A percentile compares a stretch with the other conserved stretches of the same genome.
Conservation (phyloP, 179 eudicot species). For the Dionaea muscipula region DNA sequence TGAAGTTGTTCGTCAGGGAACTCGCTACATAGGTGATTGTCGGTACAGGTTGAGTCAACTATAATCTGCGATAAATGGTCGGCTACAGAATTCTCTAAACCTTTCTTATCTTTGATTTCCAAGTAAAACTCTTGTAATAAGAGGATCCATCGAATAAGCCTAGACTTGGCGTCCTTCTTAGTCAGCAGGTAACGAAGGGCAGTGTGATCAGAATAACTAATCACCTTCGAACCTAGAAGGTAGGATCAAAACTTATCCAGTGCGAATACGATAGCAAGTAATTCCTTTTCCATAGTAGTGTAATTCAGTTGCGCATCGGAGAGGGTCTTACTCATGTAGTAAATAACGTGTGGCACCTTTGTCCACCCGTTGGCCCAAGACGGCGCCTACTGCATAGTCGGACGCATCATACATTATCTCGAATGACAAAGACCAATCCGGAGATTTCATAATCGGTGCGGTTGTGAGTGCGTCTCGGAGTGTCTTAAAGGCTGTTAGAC, state of each 20-base stretch:
- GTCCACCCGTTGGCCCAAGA: neutral
- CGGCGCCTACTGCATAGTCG: constrained; percentile 2
- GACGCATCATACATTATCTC: neutral
- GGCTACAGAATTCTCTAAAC: neutral
- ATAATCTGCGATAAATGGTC: neutral
- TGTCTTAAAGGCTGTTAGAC: neutral
- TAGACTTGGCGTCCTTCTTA: neutral
- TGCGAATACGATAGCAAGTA: neutral
- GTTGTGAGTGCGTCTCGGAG: neutral
- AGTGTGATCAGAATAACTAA: neutral
- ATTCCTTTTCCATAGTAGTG: constrained; percentile 1
- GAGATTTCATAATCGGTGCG: neutral
- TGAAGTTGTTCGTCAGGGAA: too few species aligned
- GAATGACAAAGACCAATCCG: neutral
- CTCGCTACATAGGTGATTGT: too few species aligned
- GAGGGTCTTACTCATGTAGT: neutral
- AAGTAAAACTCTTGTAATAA: constrained; percentile 4
- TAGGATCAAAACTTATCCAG: constrained; percentile 4
- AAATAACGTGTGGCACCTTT: neutral
- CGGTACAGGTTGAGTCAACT: too few species aligned
- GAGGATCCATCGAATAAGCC: neutral
- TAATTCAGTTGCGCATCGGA: neutral
- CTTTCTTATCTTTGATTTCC: neutral
- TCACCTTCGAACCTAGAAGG: neutral
- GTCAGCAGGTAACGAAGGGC: neutral